phyloP scores from a whole-genome alignment of 495 filamentous ascomycete species.

The Viridothelium virens region DNA sequence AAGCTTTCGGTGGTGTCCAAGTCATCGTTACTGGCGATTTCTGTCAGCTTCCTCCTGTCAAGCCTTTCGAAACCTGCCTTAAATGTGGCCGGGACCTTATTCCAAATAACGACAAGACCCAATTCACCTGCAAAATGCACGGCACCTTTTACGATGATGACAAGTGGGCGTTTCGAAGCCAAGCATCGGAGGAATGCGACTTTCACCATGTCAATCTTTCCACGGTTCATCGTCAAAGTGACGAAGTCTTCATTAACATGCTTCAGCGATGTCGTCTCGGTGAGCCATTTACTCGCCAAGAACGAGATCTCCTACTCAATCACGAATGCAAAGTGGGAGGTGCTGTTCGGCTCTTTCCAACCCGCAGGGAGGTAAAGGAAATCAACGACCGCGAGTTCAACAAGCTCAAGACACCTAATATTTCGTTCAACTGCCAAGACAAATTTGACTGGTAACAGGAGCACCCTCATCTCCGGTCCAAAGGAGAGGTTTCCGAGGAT shows the following conservation, averaged over 20 bases:
- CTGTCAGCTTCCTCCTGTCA: slow-evolving; percentile 41
- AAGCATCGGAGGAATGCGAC: slow-evolving; percentile 33
- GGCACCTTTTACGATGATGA: slow-evolving; percentile 19
- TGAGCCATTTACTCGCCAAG: slow-evolving; percentile 28
- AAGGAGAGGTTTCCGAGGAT: no score
- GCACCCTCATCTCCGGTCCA: no score
- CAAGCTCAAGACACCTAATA: slow-evolving; percentile 25
- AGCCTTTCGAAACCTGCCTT: slow-evolving; percentile 36
- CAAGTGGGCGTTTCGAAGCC: slow-evolving; percentile 32
- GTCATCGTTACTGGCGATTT: slow-evolving; percentile 41
- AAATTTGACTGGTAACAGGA: slow-evolving; percentile 20
- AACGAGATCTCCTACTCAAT: slow-evolving; percentile 42
- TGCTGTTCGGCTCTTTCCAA: slow-evolving; percentile 42
- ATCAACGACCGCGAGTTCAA: slow-evolving; percentile 23
- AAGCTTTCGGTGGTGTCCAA: slow-evolving; percentile 41
- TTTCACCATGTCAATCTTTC: slow-evolving; percentile 39
- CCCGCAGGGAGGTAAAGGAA: slow-evolving; percentile 31
- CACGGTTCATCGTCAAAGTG: slow-evolving; percentile 48
- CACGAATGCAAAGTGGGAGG: slow-evolving; percentile 38
- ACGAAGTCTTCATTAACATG: slow-evolving; percentile 42
- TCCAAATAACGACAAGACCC: no score
- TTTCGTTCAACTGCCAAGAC: slow-evolving; percentile 25
- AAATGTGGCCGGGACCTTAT: slow-evolving; percentile 27
- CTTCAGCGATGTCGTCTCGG: slow-evolving; percentile 47
- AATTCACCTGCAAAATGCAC: no score